A percentile compares a stretch with the other conserved stretches of the same genome.
These are phyloP conservation scores for Blepharisma japonicum DNA, from an alignment of 73 alveolate genomes.

Conservation along the genomic window DNA sequence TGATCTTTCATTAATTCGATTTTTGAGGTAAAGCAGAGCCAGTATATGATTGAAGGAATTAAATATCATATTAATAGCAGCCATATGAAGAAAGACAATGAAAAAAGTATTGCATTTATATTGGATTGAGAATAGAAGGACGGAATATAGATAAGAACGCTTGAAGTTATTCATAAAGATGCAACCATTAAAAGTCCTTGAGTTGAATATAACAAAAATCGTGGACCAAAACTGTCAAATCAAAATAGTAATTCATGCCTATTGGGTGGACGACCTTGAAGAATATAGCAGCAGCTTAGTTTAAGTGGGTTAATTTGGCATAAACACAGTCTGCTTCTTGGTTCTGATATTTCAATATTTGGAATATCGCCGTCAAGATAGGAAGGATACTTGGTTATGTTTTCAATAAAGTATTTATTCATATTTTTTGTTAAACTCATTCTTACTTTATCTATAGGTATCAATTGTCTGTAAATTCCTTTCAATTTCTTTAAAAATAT, in stretches of 20 bases:
- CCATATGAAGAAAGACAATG: background rate
- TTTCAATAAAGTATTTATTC: too few relatives aligned
- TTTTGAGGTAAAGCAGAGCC: background rate
- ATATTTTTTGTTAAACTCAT: too few relatives aligned
- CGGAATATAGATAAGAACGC: background rate
- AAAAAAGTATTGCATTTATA: background rate
- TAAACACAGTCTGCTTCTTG: background rate
- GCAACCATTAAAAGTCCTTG: background rate
- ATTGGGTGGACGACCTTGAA: conserved; percentile 1
- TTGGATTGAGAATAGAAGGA: background rate
- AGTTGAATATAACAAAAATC: background rate
- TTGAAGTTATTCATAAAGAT: background rate
- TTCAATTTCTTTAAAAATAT: background rate
- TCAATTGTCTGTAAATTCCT: background rate
- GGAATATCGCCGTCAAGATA: too few relatives aligned
- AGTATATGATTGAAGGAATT: background rate
- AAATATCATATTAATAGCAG: background rate
- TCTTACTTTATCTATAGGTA: background rate
- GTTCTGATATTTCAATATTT: background rate
- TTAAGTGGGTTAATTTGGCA: conserved; percentile 2
- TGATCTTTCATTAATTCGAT: conserved; percentile 23
- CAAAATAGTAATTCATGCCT: conserved; percentile 10
- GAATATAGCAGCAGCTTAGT: background rate
- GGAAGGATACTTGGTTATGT: too few relatives aligned
- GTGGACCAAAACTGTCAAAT: conserved; percentile 19